A percentile compares a stretch with the other conserved stretches of the same genome.
Evolutionary conservation across 345 rosid species (phyloP).

Genomic region (Pistacia integerrima): DNA sequence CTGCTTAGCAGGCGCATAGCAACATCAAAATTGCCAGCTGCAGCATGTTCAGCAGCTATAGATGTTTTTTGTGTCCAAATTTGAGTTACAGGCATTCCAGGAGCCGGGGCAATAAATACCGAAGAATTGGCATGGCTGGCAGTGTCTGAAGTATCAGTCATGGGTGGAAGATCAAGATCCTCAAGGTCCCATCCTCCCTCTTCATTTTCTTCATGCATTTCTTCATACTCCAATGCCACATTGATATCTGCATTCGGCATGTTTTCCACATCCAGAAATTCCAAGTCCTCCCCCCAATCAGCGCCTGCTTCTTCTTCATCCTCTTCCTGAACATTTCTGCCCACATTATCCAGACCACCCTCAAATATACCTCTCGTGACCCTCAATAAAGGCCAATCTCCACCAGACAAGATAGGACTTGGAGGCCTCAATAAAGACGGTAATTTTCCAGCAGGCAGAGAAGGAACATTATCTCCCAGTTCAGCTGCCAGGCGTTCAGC

Average conservation of each 20-base stretch:
- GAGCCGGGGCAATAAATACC: conserved; percentile 71
- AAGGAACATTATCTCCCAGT: conserved; percentile 67
- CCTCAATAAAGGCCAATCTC: conserved; percentile 93
- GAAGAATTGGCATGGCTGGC: conserved; percentile 56
- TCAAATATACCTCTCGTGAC: conserved; percentile 87
- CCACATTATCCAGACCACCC: conserved; percentile 65
- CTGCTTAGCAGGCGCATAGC: conserved; percentile 82
- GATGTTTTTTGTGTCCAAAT: conserved; percentile 81
- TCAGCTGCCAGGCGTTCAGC: conserved; percentile 69
- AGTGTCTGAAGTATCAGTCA: conserved; percentile 65
- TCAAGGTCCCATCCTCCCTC: conserved; percentile 92
- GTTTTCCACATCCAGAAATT: conserved; percentile 56
- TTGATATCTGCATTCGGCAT: conserved; percentile 54
- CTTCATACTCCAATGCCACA: conserved; percentile 63
- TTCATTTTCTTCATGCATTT: conserved; percentile 57
- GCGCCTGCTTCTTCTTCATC: conserved; percentile 70
- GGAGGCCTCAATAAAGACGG: conserved; percentile 77
- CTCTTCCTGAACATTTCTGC: conserved; percentile 53
- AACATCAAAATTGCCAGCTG: conserved; percentile 86
- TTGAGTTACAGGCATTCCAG: conserved; percentile 78
- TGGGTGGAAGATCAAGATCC: conserved; percentile 79
- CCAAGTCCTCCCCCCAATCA: conserved; percentile 83
- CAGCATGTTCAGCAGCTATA: conserved; percentile 84
- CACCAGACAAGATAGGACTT: conserved; percentile 62
- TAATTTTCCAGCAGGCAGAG: conserved; percentile 61